These are phyloP conservation scores for Neofusicoccum laricinum DNA, from an alignment of 2,329 filamentous ascomycete genomes.

Conservation along the genomic window DNA sequence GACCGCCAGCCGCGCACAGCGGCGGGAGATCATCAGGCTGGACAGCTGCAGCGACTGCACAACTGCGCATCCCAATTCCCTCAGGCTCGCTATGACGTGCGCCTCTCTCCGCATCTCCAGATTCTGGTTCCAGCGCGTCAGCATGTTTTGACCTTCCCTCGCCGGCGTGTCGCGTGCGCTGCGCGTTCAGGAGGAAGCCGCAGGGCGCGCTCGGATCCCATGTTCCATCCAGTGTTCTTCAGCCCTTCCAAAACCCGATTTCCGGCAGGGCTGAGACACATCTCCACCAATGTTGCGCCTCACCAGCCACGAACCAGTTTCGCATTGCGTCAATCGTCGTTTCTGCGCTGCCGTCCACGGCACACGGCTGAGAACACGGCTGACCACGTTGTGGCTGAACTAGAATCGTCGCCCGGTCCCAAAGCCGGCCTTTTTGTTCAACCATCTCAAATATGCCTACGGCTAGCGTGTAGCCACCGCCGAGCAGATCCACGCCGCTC, in stretches of 20 bases:
- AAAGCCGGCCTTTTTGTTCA: background rate
- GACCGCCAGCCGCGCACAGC: background rate
- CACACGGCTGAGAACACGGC: background rate
- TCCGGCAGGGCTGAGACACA: conserved; percentile 13
- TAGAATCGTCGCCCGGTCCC: conserved; percentile 9
- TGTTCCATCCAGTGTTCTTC: background rate
- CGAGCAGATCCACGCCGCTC: background rate
- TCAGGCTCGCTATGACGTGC: background rate
- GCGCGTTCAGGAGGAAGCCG: background rate
- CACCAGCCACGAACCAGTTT: background rate
- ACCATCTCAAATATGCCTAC: background rate
- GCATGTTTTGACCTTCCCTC: background rate
- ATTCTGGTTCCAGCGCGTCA: background rate
- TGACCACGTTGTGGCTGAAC: background rate
- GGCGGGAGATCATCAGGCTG: conserved; percentile 7
- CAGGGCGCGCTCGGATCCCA: background rate
- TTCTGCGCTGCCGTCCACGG: background rate
- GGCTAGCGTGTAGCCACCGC: background rate
- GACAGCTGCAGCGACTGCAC: background rate
- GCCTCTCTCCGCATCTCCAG: conserved; percentile 8
- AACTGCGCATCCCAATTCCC: conserved; percentile 5
- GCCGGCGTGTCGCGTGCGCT: background rate
- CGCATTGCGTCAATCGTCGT: conserved; percentile 4
- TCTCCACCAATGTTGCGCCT: conserved; percentile 5
- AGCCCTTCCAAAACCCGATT: background rate